Evolutionary conservation across 1,284 basidiomycete species (phyloP), one percentile per base, ranked within the genome.

Genomic region (Ganoderma meredithae): DNA sequence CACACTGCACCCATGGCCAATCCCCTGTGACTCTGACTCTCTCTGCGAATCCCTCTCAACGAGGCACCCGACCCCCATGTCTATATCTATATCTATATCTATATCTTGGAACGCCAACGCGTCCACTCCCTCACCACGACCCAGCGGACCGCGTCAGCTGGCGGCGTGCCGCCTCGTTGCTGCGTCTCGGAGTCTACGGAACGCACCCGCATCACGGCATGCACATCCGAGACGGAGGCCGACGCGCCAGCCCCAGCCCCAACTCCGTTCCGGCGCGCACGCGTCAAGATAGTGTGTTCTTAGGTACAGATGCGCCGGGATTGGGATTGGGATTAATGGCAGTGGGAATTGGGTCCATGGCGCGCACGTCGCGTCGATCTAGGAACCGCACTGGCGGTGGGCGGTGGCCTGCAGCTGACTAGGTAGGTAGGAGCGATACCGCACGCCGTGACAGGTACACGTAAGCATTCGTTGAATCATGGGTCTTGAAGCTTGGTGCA

Each of bases 111-210:
- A 31, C 53, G 25, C 31, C 53, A 27, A 33, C 31, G 53, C 33
- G 33, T 39, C 33, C 33, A 0, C 52, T 17, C 33, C 6, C 22
- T 49, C 55, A 19, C 19, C 55, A 12, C 19, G 19, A 33, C 15
- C 63, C 67, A 65, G 64, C 64, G 66, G 68, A 69, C 64, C 64
- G 64, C 68, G 60, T 69, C 68, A 69, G 61, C 68, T 69, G 68
- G 33, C 8, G 49, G 9, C 33, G 27, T 17, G 27, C 17, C n/a
- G 58, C 66, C 66, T 63, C 66, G 61, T 63, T 62, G 67, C 59
- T 56, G 60, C 58, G 40, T 27, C 13, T 49, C 47, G 47, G 22
- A 25, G 27, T 31, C 10, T 22, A 49, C 47, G 47, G 47, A 49
- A 25, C 47, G 22, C 22, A 12, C 47, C 25, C 9, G 47, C 41